Evolutionary conservation across 2,329 filamentous ascomycete genomes (phyloP).

Genomic region (Fusarium sp.): DNA sequence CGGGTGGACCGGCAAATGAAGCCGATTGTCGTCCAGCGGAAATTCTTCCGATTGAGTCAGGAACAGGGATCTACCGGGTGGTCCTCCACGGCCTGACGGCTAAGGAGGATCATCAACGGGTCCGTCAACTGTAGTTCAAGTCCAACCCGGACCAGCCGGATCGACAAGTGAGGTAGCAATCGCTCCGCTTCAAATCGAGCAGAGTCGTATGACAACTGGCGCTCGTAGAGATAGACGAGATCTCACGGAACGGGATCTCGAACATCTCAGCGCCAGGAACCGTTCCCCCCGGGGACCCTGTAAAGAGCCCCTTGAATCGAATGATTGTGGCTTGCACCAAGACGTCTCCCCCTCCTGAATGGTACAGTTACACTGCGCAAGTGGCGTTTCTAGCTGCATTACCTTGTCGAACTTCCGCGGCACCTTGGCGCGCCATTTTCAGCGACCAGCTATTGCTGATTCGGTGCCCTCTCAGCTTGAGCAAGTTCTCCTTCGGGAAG

Average conservation of each 20-base stretch:
- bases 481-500: not conserved
- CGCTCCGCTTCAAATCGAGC: not conserved
- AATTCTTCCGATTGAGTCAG: not conserved
- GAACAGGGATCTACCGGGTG: not conserved
- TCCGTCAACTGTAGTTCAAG: not conserved
- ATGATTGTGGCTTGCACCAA: slow-evolving; percentile 2
- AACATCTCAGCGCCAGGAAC: not conserved
- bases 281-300: not conserved
- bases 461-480: not conserved
- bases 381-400: not conserved
- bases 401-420: not conserved
- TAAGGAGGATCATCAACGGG: not conserved
- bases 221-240: not conserved
- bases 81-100: not conserved
- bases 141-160: not conserved
- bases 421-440: not conserved
- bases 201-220: not conserved
- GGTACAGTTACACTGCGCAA: not conserved
- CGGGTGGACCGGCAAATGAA: not conserved
- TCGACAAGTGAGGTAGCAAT: not conserved
- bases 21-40: not conserved
- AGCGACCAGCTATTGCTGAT: not conserved
- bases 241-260: not conserved
- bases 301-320: not conserved
- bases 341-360: not conserved